Evolutionary conservation across 768 basidiomycete species (phyloP), one percentile per base, ranked within the genome.

Genomic region (Clitopilus hobsonii): DNA sequence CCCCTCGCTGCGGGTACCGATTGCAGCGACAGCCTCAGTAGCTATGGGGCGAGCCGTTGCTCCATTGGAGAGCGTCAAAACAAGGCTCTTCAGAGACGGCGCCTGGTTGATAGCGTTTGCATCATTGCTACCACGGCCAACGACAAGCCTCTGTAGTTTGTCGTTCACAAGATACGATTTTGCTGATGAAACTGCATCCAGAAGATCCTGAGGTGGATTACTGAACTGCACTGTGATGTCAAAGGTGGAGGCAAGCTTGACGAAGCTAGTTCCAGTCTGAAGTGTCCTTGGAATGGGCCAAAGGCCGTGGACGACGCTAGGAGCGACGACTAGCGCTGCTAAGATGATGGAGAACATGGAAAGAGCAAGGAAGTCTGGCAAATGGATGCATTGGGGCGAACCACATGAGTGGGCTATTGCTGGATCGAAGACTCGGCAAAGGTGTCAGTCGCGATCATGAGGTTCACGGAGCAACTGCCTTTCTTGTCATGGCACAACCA

Each of bases 51-150:
- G 71, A 38, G 73, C 65, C 10, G 65, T 56, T 8, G 23, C 54
- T 48, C 61, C 66, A 23, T 51, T 59, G 23, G 61, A 60, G 4
- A 84, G 70, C 8, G 71, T 68, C 48, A 88, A 57, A n/a, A 66
- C 69, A 30, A 88, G 70, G 22, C 65, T 65, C 3, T 69, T 60
- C 14, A 88, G 66, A 1, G 66, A 62, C 22, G 70, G 69, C 0
- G 84, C 83, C 10, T 60, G 60, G 18, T 54, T 54, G 56, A 84
- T 57, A 6, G 66, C 64, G 6, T 53, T 48, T 2, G 66, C 71
- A 61, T 86, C 81, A 6, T 70, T 72, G 2, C 76, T 66, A 2
- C 85, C 85, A 49, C 85, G 82, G 14, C 82, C 83, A 23, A 83
- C 74, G 29, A 81, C 74, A 36, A 90, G 79, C 11, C 82, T 71